phyloP scores from a whole-genome alignment of 2,329 filamentous ascomycete genomes.

The Talaromyces sp. region DNA sequence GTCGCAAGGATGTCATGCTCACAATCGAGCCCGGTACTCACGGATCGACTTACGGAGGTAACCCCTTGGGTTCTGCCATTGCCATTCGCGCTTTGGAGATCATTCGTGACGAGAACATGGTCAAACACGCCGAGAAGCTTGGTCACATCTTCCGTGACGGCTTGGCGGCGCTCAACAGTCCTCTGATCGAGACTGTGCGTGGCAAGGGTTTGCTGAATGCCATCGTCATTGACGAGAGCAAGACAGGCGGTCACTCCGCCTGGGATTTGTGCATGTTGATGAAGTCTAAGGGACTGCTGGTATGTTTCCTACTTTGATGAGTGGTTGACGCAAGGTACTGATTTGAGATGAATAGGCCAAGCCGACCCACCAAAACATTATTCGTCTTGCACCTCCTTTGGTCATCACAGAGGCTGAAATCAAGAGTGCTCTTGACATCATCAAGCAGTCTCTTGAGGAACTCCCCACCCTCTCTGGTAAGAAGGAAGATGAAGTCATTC shows the following conservation, averaged over 20 bases:
- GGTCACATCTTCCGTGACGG: slow-evolving; percentile 81
- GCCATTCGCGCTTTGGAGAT: slow-evolving; percentile 93
- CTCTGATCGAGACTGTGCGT: slow-evolving; percentile 76
- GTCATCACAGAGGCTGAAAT: slow-evolving; percentile 91
- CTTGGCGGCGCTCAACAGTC: slow-evolving; percentile 62
- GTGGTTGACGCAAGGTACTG: background rate
- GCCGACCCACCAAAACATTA: slow-evolving; percentile 97
- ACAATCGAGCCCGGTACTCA: slow-evolving; percentile 95
- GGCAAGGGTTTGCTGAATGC: slow-evolving; percentile 95
- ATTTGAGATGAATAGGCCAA: slow-evolving; percentile 65
- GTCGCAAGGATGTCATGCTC: slow-evolving; percentile 87
- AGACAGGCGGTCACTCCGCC: slow-evolving; percentile 78
- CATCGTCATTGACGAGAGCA: slow-evolving; percentile 88
- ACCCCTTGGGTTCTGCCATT: slow-evolving; percentile 90
- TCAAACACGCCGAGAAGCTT: slow-evolving; percentile 74
- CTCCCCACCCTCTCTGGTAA: slow-evolving; percentile 65
- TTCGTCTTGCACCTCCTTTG: slow-evolving; percentile 91
- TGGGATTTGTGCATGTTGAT: slow-evolving; percentile 96
- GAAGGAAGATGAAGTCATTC: slow-evolving; percentile 55
- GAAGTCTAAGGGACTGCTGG: slow-evolving; percentile 91
- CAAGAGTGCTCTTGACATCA: slow-evolving; percentile 70
- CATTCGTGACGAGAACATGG: slow-evolving; percentile 85
- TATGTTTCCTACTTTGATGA: slow-evolving; percentile 47
- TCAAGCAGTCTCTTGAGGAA: slow-evolving; percentile 76
- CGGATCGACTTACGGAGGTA: slow-evolving; percentile 97